Evolutionary conservation across 495 filamentous ascomycete species (phyloP), one percentile per base, ranked within the genome.

Genomic region (Wilcoxina mikolae): DNA sequence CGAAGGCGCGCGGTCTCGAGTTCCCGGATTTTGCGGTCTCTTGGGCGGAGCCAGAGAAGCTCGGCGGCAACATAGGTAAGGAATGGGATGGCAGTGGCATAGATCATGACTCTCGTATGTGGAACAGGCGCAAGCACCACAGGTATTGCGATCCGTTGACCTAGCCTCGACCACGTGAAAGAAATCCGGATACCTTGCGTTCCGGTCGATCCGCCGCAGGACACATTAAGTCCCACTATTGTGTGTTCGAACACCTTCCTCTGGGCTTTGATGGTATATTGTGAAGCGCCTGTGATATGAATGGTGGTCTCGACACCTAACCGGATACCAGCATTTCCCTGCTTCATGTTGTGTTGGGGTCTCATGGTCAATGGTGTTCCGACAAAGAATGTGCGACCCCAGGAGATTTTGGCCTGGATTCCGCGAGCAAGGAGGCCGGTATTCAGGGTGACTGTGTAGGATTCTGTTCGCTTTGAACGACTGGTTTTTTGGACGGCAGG

Each of bases 51-150:
- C 42, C 72, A 71, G 3, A 72, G 66, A 53, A 73, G 71, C 54
- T 80, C 76, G 33, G 73, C 51, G 0, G 72, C 73, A 12, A 74
- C 71, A 48, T 79, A 74, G 17, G 70, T 62, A 10, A 71, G 56
- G 64, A 75, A 76, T 0, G 77, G 76, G 7, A 73, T 57, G 27
- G 76, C 55, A 4, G 71, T 61, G 3, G 67, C 72, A 48, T 64
- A 67, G 27, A 71, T 60, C 12, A 68, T 48, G n/a, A 68, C 45
- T 28, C 53, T 54, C 5, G 48, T 33, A 11, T 58, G 60, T 10
- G 60, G 44, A 12, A 54, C 47, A 15, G 58, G 52, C 0, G 64
- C 59, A 10, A 68, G 26, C 17, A 64, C 43, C 24, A 72, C 43
- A 0, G 70, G 69, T 3, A 72, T 23, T 9, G 58, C 51, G 41